Evolutionary conservation across 768 basidiomycete genomes (phyloP), one percentile per base, ranked within the genome.

Genomic region (Exsudoporus frostii): DNA sequence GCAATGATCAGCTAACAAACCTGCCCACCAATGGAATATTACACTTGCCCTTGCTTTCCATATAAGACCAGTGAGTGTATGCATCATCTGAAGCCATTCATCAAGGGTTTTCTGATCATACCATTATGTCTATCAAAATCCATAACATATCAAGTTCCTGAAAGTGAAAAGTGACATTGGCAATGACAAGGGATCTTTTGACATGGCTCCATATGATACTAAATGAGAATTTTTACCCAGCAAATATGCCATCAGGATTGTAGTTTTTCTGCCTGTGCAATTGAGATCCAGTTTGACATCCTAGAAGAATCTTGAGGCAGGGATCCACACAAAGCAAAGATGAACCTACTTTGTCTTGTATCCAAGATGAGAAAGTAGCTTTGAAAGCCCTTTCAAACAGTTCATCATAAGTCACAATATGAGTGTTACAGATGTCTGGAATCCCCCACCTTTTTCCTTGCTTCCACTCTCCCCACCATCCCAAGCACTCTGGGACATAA

Each of bases 151-250:
- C 57, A 94, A 73, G 66, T 90, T 88, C 57, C 85, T 90, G 76
- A 95, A 95, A 54, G 95, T 92, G 70, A 90, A 86, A 20, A 84
- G 73, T 0, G 88, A 87, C 0, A 88, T 85, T 1, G 92, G 88
- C 20, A 95, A 66, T 1, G 83, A 79, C 17, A 95, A 68, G 0
- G 92, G 90, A 48, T 86, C 78, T 65, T 88, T 92, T 1, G 92
- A 88, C 92, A 95, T 94, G 6, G 88, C 91, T 27, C 92, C 92
- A 50, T 94, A 95, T 0, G 92, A 90, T 8, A 93, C 85, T 13
- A 93, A 76, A 57, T 88, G 86, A 3, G 86, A 83, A 58, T 86
- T 73, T 39, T 75, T 70, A 24, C 85, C 86, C 0, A 95, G 74
- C 8, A 88, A 71, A 45, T 82, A 78, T 1, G 80, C 76, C 89